Evolutionary conservation across 805 yeast genomes (phyloP), one percentile per base, ranked within the genome.

Genomic region (Candida sakaeoensis): DNA sequence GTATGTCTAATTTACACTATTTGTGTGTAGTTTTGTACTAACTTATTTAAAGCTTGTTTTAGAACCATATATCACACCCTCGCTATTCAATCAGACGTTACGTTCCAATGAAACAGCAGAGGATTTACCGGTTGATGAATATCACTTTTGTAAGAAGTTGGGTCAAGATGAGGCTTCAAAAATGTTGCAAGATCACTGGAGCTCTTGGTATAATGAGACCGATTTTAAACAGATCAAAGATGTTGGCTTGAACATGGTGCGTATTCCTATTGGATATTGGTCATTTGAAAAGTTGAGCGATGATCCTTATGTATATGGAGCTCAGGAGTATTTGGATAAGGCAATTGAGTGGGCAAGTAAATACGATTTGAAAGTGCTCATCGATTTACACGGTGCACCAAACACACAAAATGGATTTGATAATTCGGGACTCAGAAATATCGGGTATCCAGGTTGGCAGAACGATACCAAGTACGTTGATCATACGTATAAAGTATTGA

Each of bases 391-490:
- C 51, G 89, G 93, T 10, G 81, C 74, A 8, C 93, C 95, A 5
- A 93, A 91, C 1, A 81, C 90, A 1, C 95, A 86, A 54, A 86
- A 86, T 57, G 95, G 95, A 10, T 85, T 85, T 65, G 91, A 85
- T 53, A 86, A 85, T 51, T 79, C 87, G 6, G 95, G 95, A 24
- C 60, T 73, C 21, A 68, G 89, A 52, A 78, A 56, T 37, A 49
- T 59, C 5, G 63, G 60, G 2, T 55, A 57, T 44, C 65, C 67
- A 12, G 65, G 65, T 15, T 60, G 65, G 66, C 60, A 57, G 46
- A 60, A 60, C 39, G 29, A 42, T 6, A 57, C 65, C 1, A 56
- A 48, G 22, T 49, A 62, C 42, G 43, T 60, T 2, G 49, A 54
- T 24, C 42, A 60, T 24, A 61, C 72, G 4, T 47, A 57, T 27